Base-by-base conservation (phyloP, 139 green algal genomes). In the Closterium sp. region DNA sequence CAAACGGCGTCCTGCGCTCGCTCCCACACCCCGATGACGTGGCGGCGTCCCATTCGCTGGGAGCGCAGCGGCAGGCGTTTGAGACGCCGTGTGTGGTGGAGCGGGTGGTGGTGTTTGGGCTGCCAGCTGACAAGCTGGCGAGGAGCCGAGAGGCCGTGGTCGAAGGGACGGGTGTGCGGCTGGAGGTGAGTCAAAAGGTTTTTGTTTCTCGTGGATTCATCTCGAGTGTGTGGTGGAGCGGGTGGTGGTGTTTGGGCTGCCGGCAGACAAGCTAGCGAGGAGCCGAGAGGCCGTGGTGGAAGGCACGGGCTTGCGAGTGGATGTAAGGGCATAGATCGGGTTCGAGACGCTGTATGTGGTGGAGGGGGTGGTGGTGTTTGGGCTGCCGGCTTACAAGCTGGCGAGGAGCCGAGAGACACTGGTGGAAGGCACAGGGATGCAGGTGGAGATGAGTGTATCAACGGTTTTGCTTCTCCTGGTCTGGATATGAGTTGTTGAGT, bases 321-420 rank as follows among this genome's bases (percentile, higher is more conserved):
- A 88, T 30, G 32, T 43, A 10, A 33, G 21, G 19, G 33, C 19
- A 31, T 31, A n/a, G n/a, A n/a, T n/a, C n/a, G n/a, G n/a, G 76
- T 94, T 90, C 66, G 38, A 30, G 19, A 89, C 12, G 2, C 21
- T 86, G 19, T 90, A 32, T 33, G 69, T 55, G 89, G 90, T 94
- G 33, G 92, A 94, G 90, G 4, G 90, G 0, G 84, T 94, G 23
- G 88, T 94, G 33, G 16, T 94, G 31, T 30, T 93, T 28, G 92
- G 92, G 34, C 1, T 93, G 33, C 88, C 91, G 21, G 9, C 93
- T n/a, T 16, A 93, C 23, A 76, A 76, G 4, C 16, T 76, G 12
- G 55, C 55, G 55, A 76, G 55, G 55, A 76, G 55, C 55, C 55
- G 55, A 76, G 55, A 76, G 16, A 19, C 55, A 19, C 1, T 76